Evolutionary conservation across 2,329 filamentous ascomycete genomes (phyloP).

Genomic region (Raffaelea albimanens): DNA sequence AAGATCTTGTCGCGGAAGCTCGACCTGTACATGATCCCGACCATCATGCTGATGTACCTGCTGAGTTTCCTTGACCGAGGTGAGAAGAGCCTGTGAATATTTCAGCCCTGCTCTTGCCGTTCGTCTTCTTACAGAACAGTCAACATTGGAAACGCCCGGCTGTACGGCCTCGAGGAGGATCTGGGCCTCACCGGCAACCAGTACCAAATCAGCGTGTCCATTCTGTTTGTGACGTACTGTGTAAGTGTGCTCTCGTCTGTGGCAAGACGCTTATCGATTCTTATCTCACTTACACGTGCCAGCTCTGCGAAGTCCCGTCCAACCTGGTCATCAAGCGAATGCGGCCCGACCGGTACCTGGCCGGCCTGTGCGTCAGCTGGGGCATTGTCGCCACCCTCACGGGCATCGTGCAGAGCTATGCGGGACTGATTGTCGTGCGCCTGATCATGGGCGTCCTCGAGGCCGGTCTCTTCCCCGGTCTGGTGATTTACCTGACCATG

Average conservation of each 20-base stretch:
- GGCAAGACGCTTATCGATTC: background rate
- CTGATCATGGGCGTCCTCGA: conserved; percentile 57
- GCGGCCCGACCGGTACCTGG: conserved; percentile 65
- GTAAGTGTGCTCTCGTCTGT: background rate
- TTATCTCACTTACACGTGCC: background rate
- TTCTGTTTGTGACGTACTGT: conserved; percentile 73
- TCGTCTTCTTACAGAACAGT: background rate
- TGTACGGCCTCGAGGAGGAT: conserved; percentile 41
- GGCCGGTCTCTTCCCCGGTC: conserved; percentile 56
- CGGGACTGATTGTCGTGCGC: conserved; percentile 35
- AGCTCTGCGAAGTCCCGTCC: conserved; percentile 39
- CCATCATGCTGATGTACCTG: conserved; percentile 59
- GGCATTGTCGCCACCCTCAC: conserved; percentile 39
- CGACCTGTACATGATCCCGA: conserved; percentile 43
- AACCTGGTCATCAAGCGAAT: conserved; percentile 71
- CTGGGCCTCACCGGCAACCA: conserved; percentile 48
- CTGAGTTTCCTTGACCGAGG: conserved; percentile 56
- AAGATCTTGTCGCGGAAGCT: conserved; percentile 25
- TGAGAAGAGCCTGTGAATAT: conserved; percentile 9
- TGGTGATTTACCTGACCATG: conserved; percentile 39
- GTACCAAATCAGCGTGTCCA: conserved; percentile 60
- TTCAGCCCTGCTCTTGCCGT: background rate
- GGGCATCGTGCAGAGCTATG: conserved; percentile 39
- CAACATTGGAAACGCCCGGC: conserved; percentile 60
- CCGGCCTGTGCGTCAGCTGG: conserved; percentile 62